Conservation (phyloP, 345 rosid genomes). For the Pistacia integerrima region DNA sequence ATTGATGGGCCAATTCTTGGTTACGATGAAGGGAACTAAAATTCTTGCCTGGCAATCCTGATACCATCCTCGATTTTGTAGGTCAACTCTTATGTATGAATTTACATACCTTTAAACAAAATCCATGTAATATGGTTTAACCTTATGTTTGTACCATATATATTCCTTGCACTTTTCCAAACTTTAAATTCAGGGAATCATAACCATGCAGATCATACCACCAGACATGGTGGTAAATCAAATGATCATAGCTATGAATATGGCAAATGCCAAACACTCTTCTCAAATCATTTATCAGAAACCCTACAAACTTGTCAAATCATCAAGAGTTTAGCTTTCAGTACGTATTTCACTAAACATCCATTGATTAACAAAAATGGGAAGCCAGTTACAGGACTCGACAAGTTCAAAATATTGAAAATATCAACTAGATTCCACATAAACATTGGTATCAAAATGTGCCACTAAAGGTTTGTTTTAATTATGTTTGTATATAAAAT, state of each 20-base stretch:
- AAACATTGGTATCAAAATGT: not conserved
- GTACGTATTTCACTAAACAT: constrained; percentile 19
- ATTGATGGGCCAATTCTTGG: constrained; percentile 50
- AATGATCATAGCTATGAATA: not conserved
- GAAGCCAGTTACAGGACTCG: not conserved
- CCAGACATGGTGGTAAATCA: constrained; percentile 23
- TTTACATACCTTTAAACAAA: too few species aligned
- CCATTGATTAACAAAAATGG: constrained; percentile 16
- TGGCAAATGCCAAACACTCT: not conserved
- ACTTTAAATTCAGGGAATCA: too few species aligned
- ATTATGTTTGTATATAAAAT: too few species aligned
- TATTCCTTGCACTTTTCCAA: not conserved
- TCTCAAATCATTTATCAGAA: constrained; percentile 23
- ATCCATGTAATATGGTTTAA: too few species aligned
- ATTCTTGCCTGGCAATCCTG: constrained; percentile 39
- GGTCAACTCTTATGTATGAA: constrained; percentile 8
- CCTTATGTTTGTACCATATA: too few species aligned
- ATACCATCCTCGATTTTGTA: constrained; percentile 50
- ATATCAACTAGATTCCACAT: not conserved
- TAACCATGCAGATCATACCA: constrained; percentile 17
- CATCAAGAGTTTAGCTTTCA: not conserved
- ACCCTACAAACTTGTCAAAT: constrained; percentile 10
- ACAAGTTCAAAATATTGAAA: not conserved
- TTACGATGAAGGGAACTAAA: constrained; percentile 52
- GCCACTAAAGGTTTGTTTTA: constrained; percentile 20